Evolutionary conservation across 495 filamentous ascomycete species (phyloP), one percentile per base, ranked within the genome.

Genomic region (Xanthoparmelia taractica): DNA sequence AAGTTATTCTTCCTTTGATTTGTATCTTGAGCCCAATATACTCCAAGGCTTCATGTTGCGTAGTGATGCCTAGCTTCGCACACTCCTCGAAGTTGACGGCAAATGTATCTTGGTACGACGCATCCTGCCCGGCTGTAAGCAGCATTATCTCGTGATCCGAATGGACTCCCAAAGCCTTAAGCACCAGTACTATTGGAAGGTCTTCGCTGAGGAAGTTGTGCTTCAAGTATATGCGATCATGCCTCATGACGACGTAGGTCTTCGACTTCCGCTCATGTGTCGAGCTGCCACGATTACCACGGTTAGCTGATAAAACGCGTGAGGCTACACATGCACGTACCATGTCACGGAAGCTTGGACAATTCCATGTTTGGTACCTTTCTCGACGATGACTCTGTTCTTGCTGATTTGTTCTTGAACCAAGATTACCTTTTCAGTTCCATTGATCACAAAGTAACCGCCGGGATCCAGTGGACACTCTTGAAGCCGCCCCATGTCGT

Each of bases 331-430:
- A 7, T 47, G 52, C 31, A 29, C 61, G 62, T 66, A 84, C 83
- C 83, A 85, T 27, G 90, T 98, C n/a, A 97, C 95, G 10, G 92
- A 96, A 25, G 95, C 95, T 67, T 91, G 88, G n/a, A 96, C 89
- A 63, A 95, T 87, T 33, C 86, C 88, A 66, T 96, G 96, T 72
- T 93, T 92, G 6, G 85, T 82, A 69, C 94, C 91, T 47, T 87
- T 84, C 73, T 99, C 95, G 12, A 99, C 92, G 70, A 99, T 96
- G 63, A 97, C 90, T 77, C 94, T 82, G 75, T 99, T 99, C 79
- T 97, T 97, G 80, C 93, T 97, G 71, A 97, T 77, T 74, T 97
- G 94, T 68, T 99, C 94, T 73, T 97, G 94, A 40, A 97, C 92
- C 18, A 99, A 82, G 70, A 99, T 97, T 57, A 97, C 94, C 78